Conservation (phyloP, 2,329 filamentous ascomycete genomes). For the Hymenotorrendiella dingleyae region DNA sequence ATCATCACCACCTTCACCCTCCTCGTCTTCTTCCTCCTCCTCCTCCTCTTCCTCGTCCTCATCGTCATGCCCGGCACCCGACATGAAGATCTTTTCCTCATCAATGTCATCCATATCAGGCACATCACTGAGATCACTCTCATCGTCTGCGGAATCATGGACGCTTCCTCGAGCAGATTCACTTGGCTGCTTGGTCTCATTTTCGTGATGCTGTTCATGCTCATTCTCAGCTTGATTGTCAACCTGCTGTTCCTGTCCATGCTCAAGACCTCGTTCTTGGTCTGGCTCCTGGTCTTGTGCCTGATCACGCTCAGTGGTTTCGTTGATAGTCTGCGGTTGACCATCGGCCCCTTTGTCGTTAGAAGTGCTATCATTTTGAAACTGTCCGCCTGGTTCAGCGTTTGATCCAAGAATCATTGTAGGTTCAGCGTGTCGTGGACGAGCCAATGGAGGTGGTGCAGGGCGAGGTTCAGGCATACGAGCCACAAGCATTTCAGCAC, state of each 20-base stretch:
- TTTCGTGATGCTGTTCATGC: constrained; percentile 31
- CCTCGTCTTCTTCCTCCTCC: not conserved
- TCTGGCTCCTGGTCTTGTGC: not conserved
- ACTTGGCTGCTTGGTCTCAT: constrained; percentile 14
- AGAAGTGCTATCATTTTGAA: constrained; percentile 6
- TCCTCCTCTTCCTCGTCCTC: not conserved
- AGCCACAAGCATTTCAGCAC: constrained; percentile 52
- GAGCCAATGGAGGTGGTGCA: constrained; percentile 32
- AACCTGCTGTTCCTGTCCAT: not conserved
- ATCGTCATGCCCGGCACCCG: not conserved
- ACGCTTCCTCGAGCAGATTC: constrained; percentile 30
- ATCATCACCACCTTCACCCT: not conserved
- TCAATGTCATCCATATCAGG: constrained; percentile 29
- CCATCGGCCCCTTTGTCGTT: constrained; percentile 29
- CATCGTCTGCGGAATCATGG: constrained; percentile 47
- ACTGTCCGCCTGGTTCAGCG: constrained; percentile 8
- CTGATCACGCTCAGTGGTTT: constrained; percentile 22
- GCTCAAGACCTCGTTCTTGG: not conserved
- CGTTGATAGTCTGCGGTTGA: constrained; percentile 28
- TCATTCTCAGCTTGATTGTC: constrained; percentile 37
- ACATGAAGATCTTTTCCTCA: not conserved
- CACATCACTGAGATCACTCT: constrained; percentile 48
- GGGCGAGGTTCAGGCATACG: constrained; percentile 33
- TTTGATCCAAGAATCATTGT: constrained; percentile 35
- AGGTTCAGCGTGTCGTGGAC: constrained; percentile 30